Base-by-base conservation (phyloP, 495 filamentous ascomycete genomes). In the Aspergillus ellipticus region DNA sequence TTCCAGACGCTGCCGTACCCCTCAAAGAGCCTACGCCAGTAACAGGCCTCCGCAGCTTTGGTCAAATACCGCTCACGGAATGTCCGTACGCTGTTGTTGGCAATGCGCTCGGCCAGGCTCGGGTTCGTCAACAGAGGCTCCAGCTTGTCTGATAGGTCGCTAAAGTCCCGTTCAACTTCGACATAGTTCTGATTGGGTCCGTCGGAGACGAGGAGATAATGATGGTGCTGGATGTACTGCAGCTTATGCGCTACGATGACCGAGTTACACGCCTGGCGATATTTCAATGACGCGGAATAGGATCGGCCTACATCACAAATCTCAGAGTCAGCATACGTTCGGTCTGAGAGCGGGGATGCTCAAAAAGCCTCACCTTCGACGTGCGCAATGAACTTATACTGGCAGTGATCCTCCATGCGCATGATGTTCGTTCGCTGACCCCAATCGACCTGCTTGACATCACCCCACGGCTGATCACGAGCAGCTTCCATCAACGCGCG, bases 101-200 rank as follows among this genome's bases (percentile, higher is more conserved):
- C 83, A 51, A 86, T 83, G 5, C 61, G 68, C 50, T 77, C 67
- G 1, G 82, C 82, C 33, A 69, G 67, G 0, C 71, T 58, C 0
- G 74, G 70, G 48, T 84, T 61, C 8, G 48, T 51, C 19, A 82
- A 61, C 9, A 82, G 70, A 4, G 74, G 67, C 29, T 80, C 53
- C 28, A 87, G 75, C 56, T 75, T 79, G 7, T 73, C 69, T n/a
- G 77, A 66, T 4, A 87, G 71, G 59, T 85, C 74, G 29, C 75
- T 76, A 59, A 79, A 86, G 59, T 87, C 82, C 20, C 75, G 69
- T 29, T 77, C 70, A 4, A 86, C 82, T 53, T 82, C 72, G 43
- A 87, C 74, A 48, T 80, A 86, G 62, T 86, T 89, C 60, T 86
- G 82, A 2, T 81, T 61, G 6, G 80, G 74, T 0, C 84, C 84